Evolutionary conservation across 139 green algal species (phyloP).

Genomic region (Tetradesmus lagerheimii): DNA sequence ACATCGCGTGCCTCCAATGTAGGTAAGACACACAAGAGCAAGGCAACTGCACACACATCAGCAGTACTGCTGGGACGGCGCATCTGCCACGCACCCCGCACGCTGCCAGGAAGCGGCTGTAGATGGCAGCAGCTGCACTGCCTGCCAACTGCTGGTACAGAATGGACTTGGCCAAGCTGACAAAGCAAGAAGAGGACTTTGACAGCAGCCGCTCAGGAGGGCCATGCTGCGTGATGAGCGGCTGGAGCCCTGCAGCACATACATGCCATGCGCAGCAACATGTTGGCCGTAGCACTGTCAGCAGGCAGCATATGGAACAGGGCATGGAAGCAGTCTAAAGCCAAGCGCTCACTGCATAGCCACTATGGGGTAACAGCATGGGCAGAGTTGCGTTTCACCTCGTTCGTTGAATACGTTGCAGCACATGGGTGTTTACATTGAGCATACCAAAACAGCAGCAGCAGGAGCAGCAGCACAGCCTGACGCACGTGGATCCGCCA

Average conservation of each 20-base stretch:
- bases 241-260: conserved; percentile 47
- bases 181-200: conserved; percentile 52
- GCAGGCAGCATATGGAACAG: background rate
- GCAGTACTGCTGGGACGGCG: too few species aligned
- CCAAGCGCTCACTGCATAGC: background rate
- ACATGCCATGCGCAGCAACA: background rate
- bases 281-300: background rate
- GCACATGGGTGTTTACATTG: background rate
- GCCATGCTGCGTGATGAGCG: conserved; percentile 57
- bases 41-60: too few species aligned
- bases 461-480: background rate
- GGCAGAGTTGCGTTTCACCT: background rate
- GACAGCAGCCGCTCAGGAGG: conserved; percentile 49
- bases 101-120: conserved; percentile 46
- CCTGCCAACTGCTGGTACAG: conserved; percentile 61
- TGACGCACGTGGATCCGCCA: conserved; percentile 24
- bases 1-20: background rate
- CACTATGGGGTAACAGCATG: background rate
- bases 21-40: background rate
- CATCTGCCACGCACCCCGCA: conserved; percentile 44
- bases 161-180: conserved; percentile 61
- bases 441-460: background rate
- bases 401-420: too few species aligned
- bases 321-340: background rate
- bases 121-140: conserved; percentile 56